Conservation (phyloP, 208 protist species). For the Wallacemonas sp. region DNA sequence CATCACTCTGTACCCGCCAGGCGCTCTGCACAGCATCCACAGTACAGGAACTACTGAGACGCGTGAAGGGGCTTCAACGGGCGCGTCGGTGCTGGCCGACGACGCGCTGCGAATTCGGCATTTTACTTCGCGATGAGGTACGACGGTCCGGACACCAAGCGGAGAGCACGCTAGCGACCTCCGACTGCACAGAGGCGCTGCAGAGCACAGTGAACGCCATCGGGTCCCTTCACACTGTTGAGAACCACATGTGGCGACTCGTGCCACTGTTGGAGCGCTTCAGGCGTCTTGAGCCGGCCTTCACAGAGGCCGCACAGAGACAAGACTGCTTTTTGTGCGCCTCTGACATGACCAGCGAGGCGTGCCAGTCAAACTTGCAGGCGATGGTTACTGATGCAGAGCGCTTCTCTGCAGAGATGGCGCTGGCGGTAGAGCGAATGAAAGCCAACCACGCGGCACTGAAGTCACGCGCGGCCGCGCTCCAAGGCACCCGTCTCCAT, state of each 20-base stretch:
- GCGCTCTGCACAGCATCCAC: not conserved
- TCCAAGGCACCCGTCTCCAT: too few species aligned
- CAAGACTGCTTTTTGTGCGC: slow-evolving; percentile 6
- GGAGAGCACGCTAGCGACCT: not conserved
- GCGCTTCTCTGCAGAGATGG: not conserved
- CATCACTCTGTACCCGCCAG: not conserved
- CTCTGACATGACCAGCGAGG: slow-evolving; percentile 9
- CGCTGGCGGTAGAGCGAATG: not conserved
- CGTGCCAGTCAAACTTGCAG: slow-evolving; percentile 10
- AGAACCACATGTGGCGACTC: slow-evolving; percentile 14
- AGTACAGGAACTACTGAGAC: slow-evolving; percentile 12
- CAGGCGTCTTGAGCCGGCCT: slow-evolving; percentile 13
- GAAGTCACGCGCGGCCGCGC: not conserved
- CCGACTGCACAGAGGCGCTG: not conserved
- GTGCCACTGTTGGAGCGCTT: slow-evolving; percentile 15
- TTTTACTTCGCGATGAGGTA: not conserved
- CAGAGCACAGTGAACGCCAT: not conserved
- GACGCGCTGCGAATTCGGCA: not conserved
- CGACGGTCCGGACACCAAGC: not conserved
- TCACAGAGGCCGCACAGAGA: slow-evolving; percentile 20
- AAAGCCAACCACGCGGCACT: not conserved
- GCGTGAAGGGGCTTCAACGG: slow-evolving; percentile 1
- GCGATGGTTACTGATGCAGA: not conserved
- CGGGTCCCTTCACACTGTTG: not conserved
- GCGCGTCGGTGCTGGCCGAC: not conserved